Base-by-base conservation (phyloP, 164 flowering plant genomes). In the Saururus chinensis region DNA sequence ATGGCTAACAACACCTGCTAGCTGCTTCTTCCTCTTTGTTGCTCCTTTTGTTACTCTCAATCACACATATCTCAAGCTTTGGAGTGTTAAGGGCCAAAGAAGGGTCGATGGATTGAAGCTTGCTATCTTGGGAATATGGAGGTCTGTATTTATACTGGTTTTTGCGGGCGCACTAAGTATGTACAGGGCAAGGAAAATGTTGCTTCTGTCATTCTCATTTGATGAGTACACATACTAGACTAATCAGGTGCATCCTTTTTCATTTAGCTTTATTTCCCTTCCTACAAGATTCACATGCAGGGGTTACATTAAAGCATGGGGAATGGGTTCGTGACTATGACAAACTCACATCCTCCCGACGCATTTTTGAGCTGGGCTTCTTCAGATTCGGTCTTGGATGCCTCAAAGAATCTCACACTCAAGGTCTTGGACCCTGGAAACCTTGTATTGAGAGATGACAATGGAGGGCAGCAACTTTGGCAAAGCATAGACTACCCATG, bases 341-440 rank as follows among this genome's bases (percentile, higher is more conserved):
- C 49, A 42, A 14, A 42, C 49, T 42, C 49, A 42, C 4, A 42
- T 42, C 49, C 17, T 42, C 17, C 49, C 12, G 9, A 42, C 7
- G 49, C 9, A 4, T 42, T 10, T 42, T 42, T 42, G 49, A 42
- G 49, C 49, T 42, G 1, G 49, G 49, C 49, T 42, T 42, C 49
- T 42, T 42, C 17, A 21, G 63, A 61, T 52, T 68, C 70, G 12
- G 37, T 42, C 5, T 10, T 14, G 12, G 49, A 14, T 53, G 56
- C 56, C 19, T 1, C 56, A 53, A 53, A 22, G 23, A 53, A 53
- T 53, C 24, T 63, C 14, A 57, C 54, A 53, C 68, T 60, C 16
- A 60, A 57, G 17, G 73, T 78, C 55, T 61, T 71, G 7, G 77
- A 75, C 58, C 49, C 42, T 56, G 79, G 73, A 53, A 71, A 75